These are phyloP conservation scores for Massarina eburnea DNA, from an alignment of 2,329 filamentous ascomycete species.

Conservation along the genomic window DNA sequence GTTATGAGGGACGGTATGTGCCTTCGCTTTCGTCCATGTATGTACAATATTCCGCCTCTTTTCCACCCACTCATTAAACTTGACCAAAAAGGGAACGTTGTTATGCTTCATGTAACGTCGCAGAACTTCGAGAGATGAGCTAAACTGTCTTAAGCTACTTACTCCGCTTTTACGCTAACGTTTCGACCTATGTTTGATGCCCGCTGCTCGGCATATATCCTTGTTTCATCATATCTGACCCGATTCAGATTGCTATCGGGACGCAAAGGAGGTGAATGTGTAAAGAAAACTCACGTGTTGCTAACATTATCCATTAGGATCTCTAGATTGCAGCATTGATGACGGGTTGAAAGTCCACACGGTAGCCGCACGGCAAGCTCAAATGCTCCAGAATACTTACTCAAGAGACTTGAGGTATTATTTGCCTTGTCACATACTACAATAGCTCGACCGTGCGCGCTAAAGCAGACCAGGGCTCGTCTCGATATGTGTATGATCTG, in stretches of 20 bases:
- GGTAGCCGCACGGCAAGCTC: not conserved
- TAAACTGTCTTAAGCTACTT: too few relatives aligned
- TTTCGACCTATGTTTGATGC: not conserved
- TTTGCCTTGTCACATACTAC: too few relatives aligned
- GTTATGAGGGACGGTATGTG: not conserved
- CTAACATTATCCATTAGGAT: not conserved
- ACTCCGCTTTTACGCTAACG: not conserved
- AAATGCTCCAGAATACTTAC: not conserved
- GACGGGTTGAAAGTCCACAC: not conserved
- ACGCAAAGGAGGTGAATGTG: too few relatives aligned
- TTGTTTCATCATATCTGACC: not conserved
- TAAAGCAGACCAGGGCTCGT: not conserved
- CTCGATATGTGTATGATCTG: slow-evolving; percentile 15
- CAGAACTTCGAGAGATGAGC: too few relatives aligned
- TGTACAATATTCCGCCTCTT: too few relatives aligned
- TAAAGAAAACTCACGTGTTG: not conserved
- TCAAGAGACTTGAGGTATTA: not conserved
- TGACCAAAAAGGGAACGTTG: not conserved
- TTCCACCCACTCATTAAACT: too few relatives aligned
- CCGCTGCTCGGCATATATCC: not conserved
- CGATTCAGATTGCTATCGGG: not conserved
- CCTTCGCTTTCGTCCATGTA: too few relatives aligned
- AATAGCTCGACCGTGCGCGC: too few relatives aligned
- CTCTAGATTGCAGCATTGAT: not conserved
- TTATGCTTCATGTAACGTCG: not conserved